phyloP scores from a whole-genome alignment of 768 basidiomycete genomes.

The Astraeus odoratus region DNA sequence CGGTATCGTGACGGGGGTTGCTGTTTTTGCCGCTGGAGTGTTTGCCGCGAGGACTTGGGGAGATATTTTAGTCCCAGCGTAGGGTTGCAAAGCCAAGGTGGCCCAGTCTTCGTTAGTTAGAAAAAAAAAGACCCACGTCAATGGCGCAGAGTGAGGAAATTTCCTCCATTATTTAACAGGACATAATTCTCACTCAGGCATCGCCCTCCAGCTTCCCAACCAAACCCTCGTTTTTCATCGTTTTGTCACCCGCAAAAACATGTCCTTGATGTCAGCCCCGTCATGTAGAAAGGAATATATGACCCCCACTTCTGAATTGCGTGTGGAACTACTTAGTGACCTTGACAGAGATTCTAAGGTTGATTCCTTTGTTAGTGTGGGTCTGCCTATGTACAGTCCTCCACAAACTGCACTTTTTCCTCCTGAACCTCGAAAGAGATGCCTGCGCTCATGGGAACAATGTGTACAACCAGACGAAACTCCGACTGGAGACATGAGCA shows the following conservation, averaged over 20 bases:
- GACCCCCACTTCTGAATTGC: too few species aligned
- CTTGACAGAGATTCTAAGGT: not conserved
- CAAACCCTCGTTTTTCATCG: not conserved
- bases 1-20: constrained; percentile 57
- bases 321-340: not conserved
- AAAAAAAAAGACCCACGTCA: not conserved
- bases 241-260: not conserved
- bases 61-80: constrained; percentile 66
- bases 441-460: not conserved
- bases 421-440: not conserved
- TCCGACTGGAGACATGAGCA: not conserved
- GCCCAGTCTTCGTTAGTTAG: not conserved
- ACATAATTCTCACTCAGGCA: not conserved
- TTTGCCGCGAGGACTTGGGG: constrained; percentile 71
- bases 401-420: not conserved
- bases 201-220: not conserved
- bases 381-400: not conserved
- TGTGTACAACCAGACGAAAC: not conserved
- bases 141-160: not conserved
- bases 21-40: constrained; percentile 66
- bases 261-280: not conserved
- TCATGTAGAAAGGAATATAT: constrained; percentile 3
- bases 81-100: constrained; percentile 7
- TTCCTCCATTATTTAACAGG: not conserved
- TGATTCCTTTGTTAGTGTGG: not conserved